A percentile compares a stretch with the other conserved stretches of the same genome.
These are phyloP conservation scores for Mucor indicus DNA, from an alignment of 371 early-diverging fungal species.

Conservation along the genomic window DNA sequence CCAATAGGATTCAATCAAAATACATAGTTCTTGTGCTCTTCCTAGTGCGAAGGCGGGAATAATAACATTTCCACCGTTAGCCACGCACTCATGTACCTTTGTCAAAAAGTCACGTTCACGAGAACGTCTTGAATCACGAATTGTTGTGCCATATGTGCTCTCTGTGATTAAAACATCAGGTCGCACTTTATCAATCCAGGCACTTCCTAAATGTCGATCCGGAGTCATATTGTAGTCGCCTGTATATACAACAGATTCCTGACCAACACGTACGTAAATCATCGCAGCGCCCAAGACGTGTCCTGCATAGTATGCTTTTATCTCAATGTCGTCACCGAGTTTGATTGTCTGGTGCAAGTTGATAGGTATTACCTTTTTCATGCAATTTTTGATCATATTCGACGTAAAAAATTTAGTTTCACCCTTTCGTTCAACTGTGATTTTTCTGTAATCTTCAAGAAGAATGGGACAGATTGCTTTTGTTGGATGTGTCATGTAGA, in stretches of 20 bases:
- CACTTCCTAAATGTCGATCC: constrained; percentile 92
- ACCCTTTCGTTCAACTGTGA: constrained; percentile 82
- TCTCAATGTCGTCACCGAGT: constrained; percentile 80
- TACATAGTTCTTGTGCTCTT: constrained; percentile 94
- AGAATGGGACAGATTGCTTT: constrained; percentile 92
- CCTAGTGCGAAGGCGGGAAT: constrained; percentile 97
- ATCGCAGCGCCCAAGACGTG: constrained; percentile 99
- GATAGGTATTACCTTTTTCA: constrained; percentile 89
- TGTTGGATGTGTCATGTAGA: constrained; percentile 97
- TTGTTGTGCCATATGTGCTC: constrained; percentile 94
- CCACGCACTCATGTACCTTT: constrained; percentile 86
- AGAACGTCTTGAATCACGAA: constrained; percentile 90
- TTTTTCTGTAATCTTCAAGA: constrained; percentile 90
- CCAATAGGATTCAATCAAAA: constrained; percentile 94
- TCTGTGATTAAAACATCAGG: constrained; percentile 95
- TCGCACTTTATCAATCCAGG: constrained; percentile 88
- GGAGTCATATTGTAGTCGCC: constrained; percentile 99
- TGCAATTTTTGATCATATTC: constrained; percentile 82
- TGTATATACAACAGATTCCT: constrained; percentile 90
- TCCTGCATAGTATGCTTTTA: constrained; percentile 95
- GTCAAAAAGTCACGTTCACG: constrained; percentile 92
- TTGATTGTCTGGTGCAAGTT: constrained; percentile 85
- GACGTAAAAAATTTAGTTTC: constrained; percentile 87
- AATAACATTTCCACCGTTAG: constrained; percentile 89
- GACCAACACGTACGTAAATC: constrained; percentile 83